Base-by-base conservation (phyloP, 1,284 basidiomycete species). In the Amylostereum areolatum region DNA sequence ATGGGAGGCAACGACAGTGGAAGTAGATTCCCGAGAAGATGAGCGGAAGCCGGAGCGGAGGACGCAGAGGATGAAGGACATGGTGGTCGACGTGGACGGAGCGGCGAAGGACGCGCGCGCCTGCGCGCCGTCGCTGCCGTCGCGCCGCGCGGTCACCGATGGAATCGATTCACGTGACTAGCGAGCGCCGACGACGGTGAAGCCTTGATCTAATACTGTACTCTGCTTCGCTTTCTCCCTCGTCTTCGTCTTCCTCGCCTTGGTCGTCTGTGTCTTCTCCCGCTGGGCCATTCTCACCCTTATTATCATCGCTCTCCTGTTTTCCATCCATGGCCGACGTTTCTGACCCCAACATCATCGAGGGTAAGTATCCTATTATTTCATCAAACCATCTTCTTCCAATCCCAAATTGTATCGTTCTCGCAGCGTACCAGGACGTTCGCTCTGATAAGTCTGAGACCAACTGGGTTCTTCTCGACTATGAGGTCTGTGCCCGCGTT, bases 381-480 rank as follows among this genome's bases (percentile, higher is more conserved):
- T n/a, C n/a, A n/a, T n/a, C n/a, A 31, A 37, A 25, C 30, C 41
- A 43, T 47, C 42, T 35, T 25, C 28, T 31, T 4, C 35, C 11
- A 41, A 45, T 2, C 41, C 18, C 25, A 9, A 12, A 31, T 46
- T 39, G 55, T 34, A 40, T 24, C 47, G 48, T 35, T 30, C 55
- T 30, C 52, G 41, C 62, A 95, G 92, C 91, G 47, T 95, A 95
- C 73, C 73, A 80, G 64, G 87, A 92, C 61, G 86, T 95, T 50
- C 84, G 92, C 58, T 77, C 74, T 51, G 81, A 90, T 74, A 92
- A 91, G 65, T 75, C 83, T 47, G 85, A 88, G 39, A 86, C 82
- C 41, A 93, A 89, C 63, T 95, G 92, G 92, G 62, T 92, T 46
- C 72, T 95, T 50, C 70, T 93, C 49, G 88, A 93, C 66, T 95